These are phyloP conservation scores for Diophrys sp. DNA, from an alignment of 73 alveolate species.

Conservation along the genomic window DNA sequence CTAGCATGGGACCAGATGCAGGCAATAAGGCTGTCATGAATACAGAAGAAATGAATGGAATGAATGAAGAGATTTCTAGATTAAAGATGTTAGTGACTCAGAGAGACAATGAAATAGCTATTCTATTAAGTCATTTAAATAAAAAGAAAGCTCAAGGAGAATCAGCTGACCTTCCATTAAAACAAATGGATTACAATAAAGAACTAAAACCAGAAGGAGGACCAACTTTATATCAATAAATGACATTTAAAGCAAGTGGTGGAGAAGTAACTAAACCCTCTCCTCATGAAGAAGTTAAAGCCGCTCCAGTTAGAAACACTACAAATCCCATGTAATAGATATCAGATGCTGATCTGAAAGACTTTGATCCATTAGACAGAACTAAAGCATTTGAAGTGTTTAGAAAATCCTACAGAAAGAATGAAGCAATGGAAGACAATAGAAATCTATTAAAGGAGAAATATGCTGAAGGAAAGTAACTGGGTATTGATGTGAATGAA, in stretches of 20 bases:
- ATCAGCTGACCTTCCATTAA: slow-evolving; percentile 31
- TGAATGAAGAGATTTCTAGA: slow-evolving; percentile 67
- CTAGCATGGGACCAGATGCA: too few species aligned
- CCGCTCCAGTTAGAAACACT: too few species aligned
- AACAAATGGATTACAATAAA: slow-evolving; percentile 20
- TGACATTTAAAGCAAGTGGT: too few species aligned
- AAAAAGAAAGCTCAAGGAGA: slow-evolving; percentile 64
- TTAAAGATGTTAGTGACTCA: slow-evolving; percentile 61
- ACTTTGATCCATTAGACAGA: slow-evolving; percentile 76
- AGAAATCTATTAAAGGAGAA: slow-evolving; percentile 62
- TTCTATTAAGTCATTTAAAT: slow-evolving; percentile 58
- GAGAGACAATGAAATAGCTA: slow-evolving; percentile 90
- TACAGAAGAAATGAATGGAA: slow-evolving; percentile 17
- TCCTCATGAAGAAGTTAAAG: too few species aligned
- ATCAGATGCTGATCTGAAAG: too few species aligned
- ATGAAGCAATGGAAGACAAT: slow-evolving; percentile 83
- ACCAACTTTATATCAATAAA: slow-evolving; percentile 12
- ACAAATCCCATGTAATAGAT: too few species aligned
- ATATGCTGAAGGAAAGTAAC: slow-evolving; percentile 61
- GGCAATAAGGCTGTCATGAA: slow-evolving; percentile 22
- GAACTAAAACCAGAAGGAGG: slow-evolving; percentile 12
- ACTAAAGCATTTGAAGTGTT: slow-evolving; percentile 78
- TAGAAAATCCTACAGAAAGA: slow-evolving; percentile 83
- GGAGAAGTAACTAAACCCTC: too few species aligned
- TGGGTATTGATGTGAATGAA: slow-evolving; percentile 66